These are phyloP conservation scores for Zoysia japonica DNA, from an alignment of 176 grass and related monocot species.

Conservation along the genomic window DNA sequence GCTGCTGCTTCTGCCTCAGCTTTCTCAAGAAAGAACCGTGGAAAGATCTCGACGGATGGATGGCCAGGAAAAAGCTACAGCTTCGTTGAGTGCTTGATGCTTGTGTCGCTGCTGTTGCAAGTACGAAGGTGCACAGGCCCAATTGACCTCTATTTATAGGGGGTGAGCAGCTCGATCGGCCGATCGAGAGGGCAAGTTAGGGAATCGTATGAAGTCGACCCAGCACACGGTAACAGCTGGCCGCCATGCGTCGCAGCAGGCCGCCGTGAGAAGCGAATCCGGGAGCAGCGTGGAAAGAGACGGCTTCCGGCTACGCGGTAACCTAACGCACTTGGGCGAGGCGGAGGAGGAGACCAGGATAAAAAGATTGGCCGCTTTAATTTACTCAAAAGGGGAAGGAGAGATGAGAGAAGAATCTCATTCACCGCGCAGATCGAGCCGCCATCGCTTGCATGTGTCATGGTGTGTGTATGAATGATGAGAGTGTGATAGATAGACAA, in stretches of 20 bases:
- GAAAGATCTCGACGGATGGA: background rate
- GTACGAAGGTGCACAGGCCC: slow-evolving; percentile 46
- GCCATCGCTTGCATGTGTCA: background rate
- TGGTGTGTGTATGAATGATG: slow-evolving; percentile 3
- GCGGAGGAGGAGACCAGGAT: background rate
- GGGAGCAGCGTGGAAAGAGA: slow-evolving; percentile 17
- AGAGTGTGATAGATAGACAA: background rate
- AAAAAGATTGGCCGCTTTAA: slow-evolving; percentile 40
- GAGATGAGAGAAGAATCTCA: slow-evolving; percentile 17
- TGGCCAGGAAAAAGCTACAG: background rate
- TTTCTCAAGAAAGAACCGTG: background rate
- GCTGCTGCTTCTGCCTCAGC: background rate
- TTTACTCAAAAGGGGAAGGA: slow-evolving; percentile 33
- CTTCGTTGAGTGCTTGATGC: background rate
- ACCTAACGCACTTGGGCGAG: background rate
- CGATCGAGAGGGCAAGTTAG: background rate
- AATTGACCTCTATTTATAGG: slow-evolving; percentile 68
- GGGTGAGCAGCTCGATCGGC: background rate
- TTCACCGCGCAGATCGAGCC: background rate
- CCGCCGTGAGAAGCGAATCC: slow-evolving; percentile 32
- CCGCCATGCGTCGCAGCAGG: slow-evolving; percentile 44
- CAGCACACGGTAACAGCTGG: slow-evolving; percentile 43
- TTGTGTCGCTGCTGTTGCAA: slow-evolving; percentile 20
- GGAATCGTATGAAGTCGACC: slow-evolving; percentile 30
- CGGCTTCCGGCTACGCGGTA: background rate